phyloP scores from a whole-genome alignment of 148 eudicot genomes.

The Amaranthus cruentus region DNA sequence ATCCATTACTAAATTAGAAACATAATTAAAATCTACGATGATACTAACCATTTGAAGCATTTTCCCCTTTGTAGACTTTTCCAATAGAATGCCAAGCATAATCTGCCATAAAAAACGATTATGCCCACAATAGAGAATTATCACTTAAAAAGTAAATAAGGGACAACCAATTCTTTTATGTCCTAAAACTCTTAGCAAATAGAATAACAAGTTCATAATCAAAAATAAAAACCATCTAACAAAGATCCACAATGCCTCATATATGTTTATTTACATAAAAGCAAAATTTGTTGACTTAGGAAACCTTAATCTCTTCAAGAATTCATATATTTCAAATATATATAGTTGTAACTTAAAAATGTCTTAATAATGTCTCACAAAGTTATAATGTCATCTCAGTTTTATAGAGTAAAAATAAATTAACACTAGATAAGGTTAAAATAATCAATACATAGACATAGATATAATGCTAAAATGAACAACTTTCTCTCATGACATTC shows the following conservation, averaged over 20 bases:
- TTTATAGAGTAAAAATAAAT: background rate
- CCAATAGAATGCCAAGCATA: slow-evolving; percentile 37
- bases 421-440: background rate
- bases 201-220: background rate
- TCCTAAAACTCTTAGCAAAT: background rate
- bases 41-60: slow-evolving; percentile 33
- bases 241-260: background rate
- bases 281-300: background rate
- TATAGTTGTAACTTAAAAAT: background rate
- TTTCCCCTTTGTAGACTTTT: slow-evolving; percentile 34
- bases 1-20: background rate
- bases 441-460: background rate
- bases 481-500: background rate
- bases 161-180: background rate
- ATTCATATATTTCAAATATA: background rate
- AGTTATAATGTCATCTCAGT: background rate
- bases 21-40: background rate
- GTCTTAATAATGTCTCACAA: background rate
- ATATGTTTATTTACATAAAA: background rate
- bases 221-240: background rate
- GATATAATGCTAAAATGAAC: background rate
- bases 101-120: slow-evolving; percentile 34
- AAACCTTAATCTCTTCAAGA: background rate
- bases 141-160: background rate
- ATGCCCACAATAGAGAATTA: background rate